Base-by-base conservation (phyloP, 176 grass and related monocot genomes). In the Rhynchospora tenuis region DNA sequence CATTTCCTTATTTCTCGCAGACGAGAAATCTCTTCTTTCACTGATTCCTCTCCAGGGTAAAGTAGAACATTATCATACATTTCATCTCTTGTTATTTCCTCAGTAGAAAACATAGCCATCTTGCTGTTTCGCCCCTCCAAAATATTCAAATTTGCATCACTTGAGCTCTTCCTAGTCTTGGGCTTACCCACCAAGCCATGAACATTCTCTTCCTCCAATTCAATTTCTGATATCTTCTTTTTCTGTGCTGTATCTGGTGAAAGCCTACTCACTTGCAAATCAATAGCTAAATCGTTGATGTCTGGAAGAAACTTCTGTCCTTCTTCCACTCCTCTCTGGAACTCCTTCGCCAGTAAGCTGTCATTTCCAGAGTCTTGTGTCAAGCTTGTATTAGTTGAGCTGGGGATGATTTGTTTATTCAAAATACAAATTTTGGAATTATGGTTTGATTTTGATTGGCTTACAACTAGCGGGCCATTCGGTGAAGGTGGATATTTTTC, bases 61-160 rank as follows among this genome's bases (percentile, higher is more conserved):
- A 86, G 86, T 74, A 91, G 64, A 81, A 91, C 54, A 22, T 52
- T 73, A 81, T 91, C 89, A 17, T 80, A 83, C 72, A 42, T 83
- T 59, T 88, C 86, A 64, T 84, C 75, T 52, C 89, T 84, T 8
- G 86, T 65, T 43, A 43, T 66, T 38, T 71, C 86, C 24, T 85
- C 80, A 22, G 47, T 73, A 26, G 43, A 84, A 83, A 88, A 62
- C 31, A 83, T 61, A 6, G 68, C 59, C 16, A 54, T 77, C 31
- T 90, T 87, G 23, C 63, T 82, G 66, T 69, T 88, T 64, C 86
- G 81, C 13, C 85, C 60, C 85, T 90, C 85, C 58, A 46, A 68
- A 51, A 73, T 42, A 72, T 87, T 82, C 62, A 80, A 22, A 28
- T 87, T 83, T 2, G 15, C 62, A 50, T 56, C 42, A 67, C 78